phyloP scores from a whole-genome alignment of 345 rosid genomes.

The Brassica napus region DNA sequence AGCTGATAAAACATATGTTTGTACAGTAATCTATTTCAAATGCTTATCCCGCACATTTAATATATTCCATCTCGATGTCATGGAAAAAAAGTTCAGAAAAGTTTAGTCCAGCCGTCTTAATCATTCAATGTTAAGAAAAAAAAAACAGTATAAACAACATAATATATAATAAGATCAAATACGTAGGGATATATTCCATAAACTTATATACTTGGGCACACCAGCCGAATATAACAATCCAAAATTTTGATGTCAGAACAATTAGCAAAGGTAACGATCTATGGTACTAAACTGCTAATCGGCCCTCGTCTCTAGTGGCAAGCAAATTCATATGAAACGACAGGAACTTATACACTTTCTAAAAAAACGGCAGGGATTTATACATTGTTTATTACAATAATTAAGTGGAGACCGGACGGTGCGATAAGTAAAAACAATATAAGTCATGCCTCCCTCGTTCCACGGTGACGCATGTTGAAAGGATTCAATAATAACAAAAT shows the following conservation, averaged over 20 bases:
- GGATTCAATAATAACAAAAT: neutral
- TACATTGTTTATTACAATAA: neutral
- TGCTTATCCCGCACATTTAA: neutral
- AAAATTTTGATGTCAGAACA: neutral
- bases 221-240: neutral
- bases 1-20: neutral
- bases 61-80: neutral
- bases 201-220: neutral
- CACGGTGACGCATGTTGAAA: slow-evolving; percentile 29
- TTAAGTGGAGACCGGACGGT: slow-evolving; percentile 16
- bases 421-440: slow-evolving; percentile 13
- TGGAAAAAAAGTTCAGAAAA: neutral
- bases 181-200: neutral
- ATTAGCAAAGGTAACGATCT: neutral
- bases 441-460: slow-evolving; percentile 38
- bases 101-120: neutral
- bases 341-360: neutral
- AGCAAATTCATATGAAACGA: neutral
- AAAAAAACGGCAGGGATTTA: neutral
- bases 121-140: neutral
- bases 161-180: neutral
- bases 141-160: neutral
- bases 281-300: neutral
- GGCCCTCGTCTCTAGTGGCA: slow-evolving; percentile 10
- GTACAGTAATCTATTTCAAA: neutral